phyloP scores from a whole-genome alignment of 192 early-diverging fungal genomes.

The Cladochytrium replicatum region DNA sequence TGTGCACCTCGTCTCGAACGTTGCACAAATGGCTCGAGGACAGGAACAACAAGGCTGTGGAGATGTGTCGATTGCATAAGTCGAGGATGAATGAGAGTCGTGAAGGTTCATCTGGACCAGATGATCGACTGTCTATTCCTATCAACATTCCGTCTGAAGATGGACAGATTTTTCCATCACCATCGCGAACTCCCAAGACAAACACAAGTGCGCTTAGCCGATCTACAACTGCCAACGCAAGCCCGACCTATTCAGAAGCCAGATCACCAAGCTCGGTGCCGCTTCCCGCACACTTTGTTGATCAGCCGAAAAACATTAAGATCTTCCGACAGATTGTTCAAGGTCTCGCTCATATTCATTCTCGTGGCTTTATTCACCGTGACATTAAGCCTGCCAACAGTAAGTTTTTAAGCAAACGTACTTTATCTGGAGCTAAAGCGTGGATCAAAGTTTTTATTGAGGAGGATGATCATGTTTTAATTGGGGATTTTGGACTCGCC shows the following conservation, averaged over 20 bases:
- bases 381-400: slow-evolving; percentile 32
- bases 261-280: too few relatives aligned
- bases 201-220: too few relatives aligned
- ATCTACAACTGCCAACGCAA: too few relatives aligned
- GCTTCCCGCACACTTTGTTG: too few relatives aligned
- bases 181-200: too few relatives aligned
- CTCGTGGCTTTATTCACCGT: slow-evolving; percentile 21
- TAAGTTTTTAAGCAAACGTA: slow-evolving; percentile 1
- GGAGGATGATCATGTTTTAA: slow-evolving; percentile 40
- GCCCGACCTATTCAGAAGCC: too few relatives aligned
- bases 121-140: too few relatives aligned
- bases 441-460: slow-evolving; percentile 35
- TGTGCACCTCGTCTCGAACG: slow-evolving; percentile 57
- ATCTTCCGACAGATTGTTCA: slow-evolving; percentile 33
- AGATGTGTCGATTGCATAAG: neutral
- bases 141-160: too few relatives aligned
- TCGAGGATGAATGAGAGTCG: slow-evolving; percentile 43
- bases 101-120: slow-evolving; percentile 37
- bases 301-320: slow-evolving; percentile 8
- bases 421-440: slow-evolving; percentile 1
- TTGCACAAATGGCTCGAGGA: slow-evolving; percentile 48
- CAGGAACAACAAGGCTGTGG: slow-evolving; percentile 12
- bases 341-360: slow-evolving; percentile 26
- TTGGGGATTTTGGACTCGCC: slow-evolving; percentile 97
- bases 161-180: slow-evolving; percentile 64